A percentile compares a stretch with the other conserved stretches of the same genome.
Conservation (phyloP, 352 stramenopile species). For the Pythium myriotylum region DNA sequence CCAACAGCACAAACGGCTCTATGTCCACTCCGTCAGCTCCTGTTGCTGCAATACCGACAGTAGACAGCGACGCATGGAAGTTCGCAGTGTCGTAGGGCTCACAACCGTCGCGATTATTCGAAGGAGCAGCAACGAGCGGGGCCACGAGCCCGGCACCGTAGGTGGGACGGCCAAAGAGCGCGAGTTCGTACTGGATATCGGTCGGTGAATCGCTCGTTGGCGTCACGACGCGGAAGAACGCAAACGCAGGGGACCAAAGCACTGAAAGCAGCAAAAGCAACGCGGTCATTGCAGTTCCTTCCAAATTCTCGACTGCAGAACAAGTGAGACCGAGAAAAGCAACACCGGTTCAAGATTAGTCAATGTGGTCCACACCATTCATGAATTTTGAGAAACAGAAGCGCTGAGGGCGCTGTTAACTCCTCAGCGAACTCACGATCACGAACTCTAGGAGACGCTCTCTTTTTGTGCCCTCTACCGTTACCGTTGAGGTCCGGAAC, state of each 20-base stretch:
- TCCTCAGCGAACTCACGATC: no score
- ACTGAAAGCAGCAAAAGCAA: background rate
- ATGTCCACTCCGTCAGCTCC: constrained; percentile 3
- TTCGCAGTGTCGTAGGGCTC: constrained; percentile 1
- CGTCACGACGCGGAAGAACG: constrained; percentile 24
- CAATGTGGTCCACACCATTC: background rate
- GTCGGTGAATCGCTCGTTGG: background rate
- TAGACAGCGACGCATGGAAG: background rate
- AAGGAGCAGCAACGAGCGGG: constrained; percentile 15
- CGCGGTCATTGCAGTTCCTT: background rate
- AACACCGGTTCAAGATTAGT: background rate
- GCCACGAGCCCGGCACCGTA: constrained; percentile 24
- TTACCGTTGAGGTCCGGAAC: no score
- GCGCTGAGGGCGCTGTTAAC: no score
- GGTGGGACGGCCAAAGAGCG: constrained; percentile 22
- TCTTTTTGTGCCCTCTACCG: no score
- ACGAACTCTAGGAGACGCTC: no score
- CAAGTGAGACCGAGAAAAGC: no score
- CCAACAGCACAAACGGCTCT: constrained; percentile 26
- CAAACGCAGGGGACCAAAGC: background rate
- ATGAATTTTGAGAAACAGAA: background rate
- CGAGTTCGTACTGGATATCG: constrained; percentile 28
- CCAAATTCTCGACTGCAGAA: background rate
- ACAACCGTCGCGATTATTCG: constrained; percentile 12
- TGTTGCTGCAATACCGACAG: background rate